These are phyloP conservation scores for Pichia sp. DNA, from an alignment of 1,139 yeast species.

Conservation along the genomic window DNA sequence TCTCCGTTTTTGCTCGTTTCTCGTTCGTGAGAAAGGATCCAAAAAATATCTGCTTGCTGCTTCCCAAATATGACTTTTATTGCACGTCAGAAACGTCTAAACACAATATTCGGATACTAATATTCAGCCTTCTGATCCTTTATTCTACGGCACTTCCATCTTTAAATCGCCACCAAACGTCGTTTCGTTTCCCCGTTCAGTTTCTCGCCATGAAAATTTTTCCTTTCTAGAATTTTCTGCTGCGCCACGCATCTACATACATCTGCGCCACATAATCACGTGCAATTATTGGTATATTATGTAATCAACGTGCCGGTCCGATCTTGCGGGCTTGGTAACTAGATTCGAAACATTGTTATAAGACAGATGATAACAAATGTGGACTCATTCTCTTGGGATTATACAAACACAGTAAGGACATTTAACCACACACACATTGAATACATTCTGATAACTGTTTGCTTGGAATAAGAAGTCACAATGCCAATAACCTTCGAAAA, in stretches of 20 bases:
- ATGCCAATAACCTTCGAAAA: conserved; percentile 31
- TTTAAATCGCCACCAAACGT: neutral
- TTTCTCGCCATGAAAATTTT: neutral
- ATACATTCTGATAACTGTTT: neutral
- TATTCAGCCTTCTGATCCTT: neutral
- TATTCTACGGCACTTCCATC: conserved; percentile 14
- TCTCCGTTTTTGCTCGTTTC: conserved; percentile 11
- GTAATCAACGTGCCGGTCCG: too few relatives aligned
- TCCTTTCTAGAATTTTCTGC: conserved; percentile 8
- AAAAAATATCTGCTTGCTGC: neutral
- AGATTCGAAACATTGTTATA: too few relatives aligned
- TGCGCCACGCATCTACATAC: neutral
- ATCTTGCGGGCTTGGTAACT: too few relatives aligned
- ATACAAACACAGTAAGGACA: too few relatives aligned
- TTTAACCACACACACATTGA: too few relatives aligned
- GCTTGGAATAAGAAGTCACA: neutral
- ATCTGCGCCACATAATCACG: neutral
- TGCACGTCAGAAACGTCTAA: neutral
- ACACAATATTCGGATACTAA: neutral
- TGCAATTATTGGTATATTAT: too few relatives aligned
- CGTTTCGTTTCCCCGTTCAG: neutral
- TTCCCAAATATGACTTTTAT: neutral
- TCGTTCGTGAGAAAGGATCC: neutral
- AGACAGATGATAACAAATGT: too few relatives aligned
- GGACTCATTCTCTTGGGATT: too few relatives aligned